Evolutionary conservation across 257 asterid genomes (phyloP).

Genomic region (Salvia miltiorrhiza): DNA sequence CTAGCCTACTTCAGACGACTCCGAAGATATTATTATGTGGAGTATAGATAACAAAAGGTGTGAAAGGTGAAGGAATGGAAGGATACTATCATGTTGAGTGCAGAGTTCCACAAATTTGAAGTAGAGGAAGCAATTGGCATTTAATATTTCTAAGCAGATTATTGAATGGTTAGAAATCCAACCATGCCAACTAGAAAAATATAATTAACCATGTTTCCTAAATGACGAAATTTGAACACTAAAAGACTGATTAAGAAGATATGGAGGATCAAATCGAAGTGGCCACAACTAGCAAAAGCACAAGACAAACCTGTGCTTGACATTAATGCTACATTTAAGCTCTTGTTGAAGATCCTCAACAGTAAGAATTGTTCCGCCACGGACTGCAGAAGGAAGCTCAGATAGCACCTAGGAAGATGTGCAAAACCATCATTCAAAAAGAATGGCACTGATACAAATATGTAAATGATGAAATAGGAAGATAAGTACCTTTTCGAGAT

Average conservation of each 20-base stretch:
- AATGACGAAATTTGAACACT: background rate
- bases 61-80: background rate
- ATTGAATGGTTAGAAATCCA: background rate
- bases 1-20: background rate
- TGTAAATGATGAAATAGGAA: background rate
- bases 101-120: too few relatives aligned
- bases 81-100: background rate
- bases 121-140: too few relatives aligned
- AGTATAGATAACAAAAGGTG: background rate
- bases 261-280: background rate
- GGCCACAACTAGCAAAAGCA: background rate
- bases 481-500: constrained; percentile 78
- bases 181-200: background rate
- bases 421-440: constrained; percentile 11
- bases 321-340: constrained; percentile 73
- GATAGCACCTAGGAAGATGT: constrained; percentile 59
- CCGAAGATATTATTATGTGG: background rate
- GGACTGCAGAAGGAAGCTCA: constrained; percentile 82
- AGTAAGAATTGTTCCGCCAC: constrained; percentile 75
- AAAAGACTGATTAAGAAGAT: background rate
- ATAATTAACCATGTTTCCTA: background rate
- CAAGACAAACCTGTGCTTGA: constrained; percentile 72
- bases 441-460: background rate
- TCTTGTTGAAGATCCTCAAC: constrained; percentile 98
- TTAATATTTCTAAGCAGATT: too few relatives aligned